Base-by-base conservation (phyloP, 2,329 filamentous ascomycete genomes). In the Beauveria asiatica region DNA sequence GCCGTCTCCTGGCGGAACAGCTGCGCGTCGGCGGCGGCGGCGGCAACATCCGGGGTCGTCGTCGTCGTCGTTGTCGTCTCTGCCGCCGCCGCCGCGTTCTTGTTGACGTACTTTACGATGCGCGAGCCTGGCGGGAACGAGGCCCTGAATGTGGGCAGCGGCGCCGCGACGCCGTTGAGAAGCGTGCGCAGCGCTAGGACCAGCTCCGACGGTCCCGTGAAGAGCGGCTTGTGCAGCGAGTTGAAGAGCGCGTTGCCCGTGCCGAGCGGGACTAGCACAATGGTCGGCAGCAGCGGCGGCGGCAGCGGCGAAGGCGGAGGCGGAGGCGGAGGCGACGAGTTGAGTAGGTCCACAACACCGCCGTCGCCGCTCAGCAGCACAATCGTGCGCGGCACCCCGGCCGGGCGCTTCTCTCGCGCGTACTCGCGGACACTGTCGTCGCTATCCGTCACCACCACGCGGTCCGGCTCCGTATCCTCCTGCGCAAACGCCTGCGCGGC, bases 281-380 rank as follows among this genome's bases (percentile, higher is more conserved):
- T 68, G 2, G 78, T 72, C 0, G 82, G 80, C 5, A 69, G 66
- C 0, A 59, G 25, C 3, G 46, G 45, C 25, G 45, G 21, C 13
- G 45, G 23, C 48, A n/a, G n/a, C n/a, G n/a, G n/a, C n/a, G n/a
- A n/a, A n/a, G n/a, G n/a, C n/a, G n/a, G n/a, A n/a, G n/a, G n/a
- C n/a, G n/a, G n/a, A n/a, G n/a, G n/a, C n/a, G n/a, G n/a, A n/a
- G n/a, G 3, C 9, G 57, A 78, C 3, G 82, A 83, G 69, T 97
- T 95, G 62, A 96, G 78, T 1, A 94, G 77, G 66, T 97, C 93
- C 19, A 92, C 82, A 2, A 96, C 73, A 6, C 92, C 93, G 16
- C 93, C 93, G 71, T 97, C 93, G 7, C 93, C 93, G 53, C 89
- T 93, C 5, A 97, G 79, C 13, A 97, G 80, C 33, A 97, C 74